Base-by-base conservation (phyloP, 2,329 filamentous ascomycete species). In the Xylaria sp. region DNA sequence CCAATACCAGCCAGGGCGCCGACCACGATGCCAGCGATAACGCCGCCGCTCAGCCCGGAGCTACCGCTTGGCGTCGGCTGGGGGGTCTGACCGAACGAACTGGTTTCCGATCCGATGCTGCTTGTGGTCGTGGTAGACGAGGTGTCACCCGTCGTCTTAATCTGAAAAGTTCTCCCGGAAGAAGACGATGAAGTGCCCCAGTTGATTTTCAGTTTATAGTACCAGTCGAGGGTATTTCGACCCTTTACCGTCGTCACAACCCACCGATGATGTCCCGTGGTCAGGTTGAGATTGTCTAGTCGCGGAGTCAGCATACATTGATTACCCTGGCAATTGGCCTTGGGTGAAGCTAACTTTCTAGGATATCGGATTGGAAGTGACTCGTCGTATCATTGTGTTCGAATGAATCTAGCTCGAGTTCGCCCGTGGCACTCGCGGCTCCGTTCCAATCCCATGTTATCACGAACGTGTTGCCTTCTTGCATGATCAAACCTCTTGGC, bases 381-480 rank as follows among this genome's bases (percentile, higher is more conserved):
- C 0, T 5, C 24, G 24, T 12, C 30, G 9, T 2, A 12, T 56
- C 21, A 3, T 27, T 27, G 11, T n/a, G n/a, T 1, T 19, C 39
- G 45, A 65, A 61, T 1, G 55, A 48, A n/a, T 9, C 14, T 17
- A 65, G 12, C 14, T 42, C 21, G 0, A 65, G 17, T 3, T 11
- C 1, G 4, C 63, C 63, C 1, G 47, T 17, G 11, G n/a, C 57
- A 5, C 8, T 57, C 4, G 39, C 39, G 24, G 39, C 64, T 1
- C 64, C 64, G 2, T 66, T 45, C 57, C 58, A 66, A 0, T 12
- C 19, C 64, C 64, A 66, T 51, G 34, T 61, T 1, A 66, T 17
- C 11, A 51, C 42, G 34, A 57, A 66, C 8, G 58, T 57, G 8
- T 30, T 61, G 3, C 63, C 63, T 27, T 65, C 63, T 21, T 65